phyloP scores from a whole-genome alignment of 2,329 filamentous ascomycete genomes.

The Fusarium virguliforme region DNA sequence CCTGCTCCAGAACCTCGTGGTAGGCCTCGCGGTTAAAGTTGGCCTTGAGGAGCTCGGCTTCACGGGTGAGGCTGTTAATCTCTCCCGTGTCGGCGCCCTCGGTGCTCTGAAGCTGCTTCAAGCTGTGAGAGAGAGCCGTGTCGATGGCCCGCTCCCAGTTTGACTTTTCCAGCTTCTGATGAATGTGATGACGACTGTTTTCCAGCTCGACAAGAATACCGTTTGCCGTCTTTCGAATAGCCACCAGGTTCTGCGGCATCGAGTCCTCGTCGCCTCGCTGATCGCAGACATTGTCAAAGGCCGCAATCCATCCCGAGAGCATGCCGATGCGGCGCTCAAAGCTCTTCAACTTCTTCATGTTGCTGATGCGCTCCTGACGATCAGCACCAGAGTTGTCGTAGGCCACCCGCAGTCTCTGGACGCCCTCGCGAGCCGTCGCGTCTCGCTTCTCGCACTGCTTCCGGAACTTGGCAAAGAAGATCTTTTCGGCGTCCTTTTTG shows the following conservation, averaged over 20 bases:
- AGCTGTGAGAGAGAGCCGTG: constrained; percentile 87
- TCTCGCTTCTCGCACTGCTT: constrained; percentile 93
- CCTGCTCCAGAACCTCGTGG: constrained; percentile 84
- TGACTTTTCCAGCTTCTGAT: constrained; percentile 83
- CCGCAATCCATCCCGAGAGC: constrained; percentile 92
- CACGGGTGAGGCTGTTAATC: constrained; percentile 79
- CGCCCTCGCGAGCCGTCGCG: constrained; percentile 80
- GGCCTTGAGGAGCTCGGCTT: constrained; percentile 88
- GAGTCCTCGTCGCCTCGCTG: constrained; percentile 67
- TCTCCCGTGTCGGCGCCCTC: constrained; percentile 70
- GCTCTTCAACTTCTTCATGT: constrained; percentile 86
- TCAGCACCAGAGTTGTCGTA: constrained; percentile 87
- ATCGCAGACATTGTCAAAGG: constrained; percentile 88
- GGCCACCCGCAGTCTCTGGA: constrained; percentile 83
- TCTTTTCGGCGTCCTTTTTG: constrained; percentile 90
- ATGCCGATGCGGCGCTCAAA: constrained; percentile 89
- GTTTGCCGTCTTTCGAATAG: constrained; percentile 89
- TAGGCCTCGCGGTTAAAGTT: constrained; percentile 87
- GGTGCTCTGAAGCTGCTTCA: constrained; percentile 81
- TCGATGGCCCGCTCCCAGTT: constrained; percentile 93
- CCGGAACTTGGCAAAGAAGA: constrained; percentile 89
- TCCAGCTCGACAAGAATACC: constrained; percentile 93
- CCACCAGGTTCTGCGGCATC: constrained; percentile 77
- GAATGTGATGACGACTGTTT: constrained; percentile 89
- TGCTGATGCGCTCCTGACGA: constrained; percentile 82